Conservation (phyloP, 1,139 yeast genomes). For the Entelexis sorbosivorans region DNA sequence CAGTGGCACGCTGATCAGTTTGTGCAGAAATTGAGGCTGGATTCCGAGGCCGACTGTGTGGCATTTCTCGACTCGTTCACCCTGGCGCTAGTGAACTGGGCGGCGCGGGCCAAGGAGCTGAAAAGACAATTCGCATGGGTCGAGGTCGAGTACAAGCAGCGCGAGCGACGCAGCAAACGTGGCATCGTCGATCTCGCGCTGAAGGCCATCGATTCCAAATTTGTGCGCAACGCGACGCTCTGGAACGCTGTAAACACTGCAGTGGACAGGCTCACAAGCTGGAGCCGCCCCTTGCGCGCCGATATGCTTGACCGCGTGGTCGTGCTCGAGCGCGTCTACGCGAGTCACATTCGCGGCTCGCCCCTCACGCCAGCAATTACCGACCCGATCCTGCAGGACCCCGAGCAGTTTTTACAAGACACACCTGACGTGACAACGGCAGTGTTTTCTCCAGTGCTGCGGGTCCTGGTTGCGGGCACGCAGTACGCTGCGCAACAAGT, state of each 20-base stretch:
- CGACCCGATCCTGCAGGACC: background rate
- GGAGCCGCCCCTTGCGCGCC: background rate
- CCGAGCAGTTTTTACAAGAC: background rate
- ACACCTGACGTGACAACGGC: background rate
- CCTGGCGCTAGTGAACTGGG: background rate
- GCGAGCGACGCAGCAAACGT: background rate
- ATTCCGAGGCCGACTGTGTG: background rate
- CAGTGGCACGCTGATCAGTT: background rate
- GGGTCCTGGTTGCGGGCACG: background rate
- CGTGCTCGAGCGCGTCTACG: background rate
- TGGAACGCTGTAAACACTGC: conserved; percentile 1
- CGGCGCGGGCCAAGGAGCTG: background rate
- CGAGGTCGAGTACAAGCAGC: background rate
- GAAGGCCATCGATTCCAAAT: background rate
- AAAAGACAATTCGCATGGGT: background rate
- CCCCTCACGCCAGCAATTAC: background rate
- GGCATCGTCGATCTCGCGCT: background rate
- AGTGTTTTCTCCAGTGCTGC: background rate
- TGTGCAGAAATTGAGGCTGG: background rate
- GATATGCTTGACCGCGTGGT: background rate
- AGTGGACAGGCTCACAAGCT: background rate
- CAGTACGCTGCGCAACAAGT: background rate
- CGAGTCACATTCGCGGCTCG: background rate
- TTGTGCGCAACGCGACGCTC: background rate
- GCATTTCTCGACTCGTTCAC: background rate